These are phyloP conservation scores for Hirschfeldia incana DNA, from an alignment of 345 rosid species.

Conservation along the genomic window DNA sequence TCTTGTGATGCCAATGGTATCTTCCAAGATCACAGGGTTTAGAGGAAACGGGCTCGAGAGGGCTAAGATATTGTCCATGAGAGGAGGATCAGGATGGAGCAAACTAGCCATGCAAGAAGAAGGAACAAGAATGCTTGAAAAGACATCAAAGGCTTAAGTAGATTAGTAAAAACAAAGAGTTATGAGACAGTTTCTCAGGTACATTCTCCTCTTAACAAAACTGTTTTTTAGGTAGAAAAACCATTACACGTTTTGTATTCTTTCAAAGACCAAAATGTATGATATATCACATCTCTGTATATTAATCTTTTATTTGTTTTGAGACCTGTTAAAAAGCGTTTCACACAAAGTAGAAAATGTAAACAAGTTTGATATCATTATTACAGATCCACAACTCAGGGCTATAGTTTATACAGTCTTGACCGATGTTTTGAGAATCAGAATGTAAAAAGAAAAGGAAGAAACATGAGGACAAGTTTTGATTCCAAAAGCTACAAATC, in stretches of 20 bases:
- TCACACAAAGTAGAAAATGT: background rate
- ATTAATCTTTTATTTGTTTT: conserved; percentile 20
- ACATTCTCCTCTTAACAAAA: conserved; percentile 27
- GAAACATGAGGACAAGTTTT: background rate
- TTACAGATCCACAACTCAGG: conserved; percentile 32
- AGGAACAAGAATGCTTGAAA: conserved; percentile 42
- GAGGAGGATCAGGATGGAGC: conserved; percentile 68
- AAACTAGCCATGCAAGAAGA: conserved; percentile 43
- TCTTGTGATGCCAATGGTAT: conserved; percentile 97
- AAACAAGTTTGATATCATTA: conserved; percentile 25
- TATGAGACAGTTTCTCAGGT: conserved; percentile 25
- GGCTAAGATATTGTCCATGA: conserved; percentile 61
- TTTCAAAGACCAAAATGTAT: conserved; percentile 30
- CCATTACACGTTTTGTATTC: conserved; percentile 30
- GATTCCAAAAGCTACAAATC: conserved; percentile 24
- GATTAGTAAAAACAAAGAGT: conserved; percentile 26
- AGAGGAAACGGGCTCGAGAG: conserved; percentile 72
- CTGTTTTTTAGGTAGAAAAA: conserved; percentile 12
- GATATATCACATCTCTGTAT: conserved; percentile 25
- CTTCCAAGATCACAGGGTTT: conserved; percentile 87
- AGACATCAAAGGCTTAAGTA: conserved; percentile 40
- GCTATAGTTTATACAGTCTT: conserved; percentile 18
- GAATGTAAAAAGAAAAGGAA: background rate
- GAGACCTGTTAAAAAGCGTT: background rate
- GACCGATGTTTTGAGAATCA: conserved; percentile 16